These are phyloP conservation scores for Flaveria trinervia DNA, from an alignment of 129 eudicot species.

Conservation along the genomic window DNA sequence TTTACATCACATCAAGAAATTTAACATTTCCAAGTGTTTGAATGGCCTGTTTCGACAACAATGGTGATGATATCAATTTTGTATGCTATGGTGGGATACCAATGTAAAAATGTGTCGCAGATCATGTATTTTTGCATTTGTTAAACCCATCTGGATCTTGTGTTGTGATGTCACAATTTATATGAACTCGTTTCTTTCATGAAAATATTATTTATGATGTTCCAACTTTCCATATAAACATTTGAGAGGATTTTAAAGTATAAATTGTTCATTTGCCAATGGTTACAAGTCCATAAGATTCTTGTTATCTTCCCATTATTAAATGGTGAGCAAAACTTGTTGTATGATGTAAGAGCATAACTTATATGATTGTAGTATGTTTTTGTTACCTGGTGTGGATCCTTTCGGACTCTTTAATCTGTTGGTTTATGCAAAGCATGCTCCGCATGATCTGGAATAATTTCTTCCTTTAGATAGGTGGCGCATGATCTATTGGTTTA, in stretches of 20 bases:
- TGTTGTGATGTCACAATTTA: not conserved
- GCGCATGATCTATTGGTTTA: too few species aligned
- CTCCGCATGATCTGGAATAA: too few species aligned
- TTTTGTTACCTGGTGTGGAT: too few species aligned
- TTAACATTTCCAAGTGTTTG: not conserved
- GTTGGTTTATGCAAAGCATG: too few species aligned
- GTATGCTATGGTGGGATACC: not conserved
- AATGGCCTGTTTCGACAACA: not conserved
- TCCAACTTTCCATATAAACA: not conserved
- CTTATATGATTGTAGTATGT: too few species aligned
- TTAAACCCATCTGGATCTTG: not conserved
- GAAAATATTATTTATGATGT: not conserved
- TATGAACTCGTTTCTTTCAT: not conserved
- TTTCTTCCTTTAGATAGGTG: too few species aligned
- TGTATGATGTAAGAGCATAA: too few species aligned
- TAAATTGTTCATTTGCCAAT: not conserved
- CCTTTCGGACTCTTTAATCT: too few species aligned
- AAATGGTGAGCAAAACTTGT: too few species aligned
- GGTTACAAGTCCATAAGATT: not conserved
- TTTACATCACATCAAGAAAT: slow-evolving; percentile 17
- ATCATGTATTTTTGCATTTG: not conserved
- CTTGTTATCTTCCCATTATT: too few species aligned
- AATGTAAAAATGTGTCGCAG: not conserved
- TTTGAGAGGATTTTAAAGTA: not conserved
- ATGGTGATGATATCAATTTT: too few species aligned